Evolutionary conservation across 2,329 filamentous ascomycete genomes (phyloP).

Genomic region (Beauveria medogensis): DNA sequence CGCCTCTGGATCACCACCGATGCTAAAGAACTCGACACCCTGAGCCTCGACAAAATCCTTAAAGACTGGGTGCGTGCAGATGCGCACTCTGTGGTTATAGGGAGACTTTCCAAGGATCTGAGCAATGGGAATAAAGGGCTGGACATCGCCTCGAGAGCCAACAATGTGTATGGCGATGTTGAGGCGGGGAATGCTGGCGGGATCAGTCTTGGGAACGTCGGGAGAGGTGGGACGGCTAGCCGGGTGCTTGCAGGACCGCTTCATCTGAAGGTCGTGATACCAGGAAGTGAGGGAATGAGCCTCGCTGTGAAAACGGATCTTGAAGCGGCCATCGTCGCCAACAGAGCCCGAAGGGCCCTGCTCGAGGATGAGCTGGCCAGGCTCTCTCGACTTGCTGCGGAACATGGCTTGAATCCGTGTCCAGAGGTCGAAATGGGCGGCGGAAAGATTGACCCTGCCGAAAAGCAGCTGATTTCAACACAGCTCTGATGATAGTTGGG

Average conservation of each 20-base stretch:
- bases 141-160: conserved; percentile 17
- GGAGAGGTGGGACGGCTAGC: neutral
- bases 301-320: conserved; percentile 15
- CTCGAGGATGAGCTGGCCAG: conserved; percentile 15
- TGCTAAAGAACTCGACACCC: conserved; percentile 49
- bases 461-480: neutral
- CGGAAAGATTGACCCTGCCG: neutral
- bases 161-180: conserved; percentile 18
- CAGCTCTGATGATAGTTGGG: neutral
- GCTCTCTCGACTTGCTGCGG: conserved; percentile 15
- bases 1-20: conserved; percentile 47
- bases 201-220: neutral
- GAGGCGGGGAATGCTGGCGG: conserved; percentile 11
- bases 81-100: conserved; percentile 45
- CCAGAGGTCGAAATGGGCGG: too few relatives aligned
- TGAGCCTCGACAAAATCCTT: conserved; percentile 42
- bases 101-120: conserved; percentile 15
- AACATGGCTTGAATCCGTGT: neutral
- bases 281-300: neutral
- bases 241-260: conserved; percentile 1
- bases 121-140: conserved; percentile 11
- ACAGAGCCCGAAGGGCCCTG: conserved; percentile 14
- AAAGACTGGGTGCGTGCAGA: conserved; percentile 49
- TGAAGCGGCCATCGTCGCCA: conserved; percentile 16
- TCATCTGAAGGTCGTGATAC: conserved; percentile 5